These are phyloP conservation scores for Karstenula rhodostoma DNA, from an alignment of 2,329 filamentous ascomycete genomes.

Conservation along the genomic window DNA sequence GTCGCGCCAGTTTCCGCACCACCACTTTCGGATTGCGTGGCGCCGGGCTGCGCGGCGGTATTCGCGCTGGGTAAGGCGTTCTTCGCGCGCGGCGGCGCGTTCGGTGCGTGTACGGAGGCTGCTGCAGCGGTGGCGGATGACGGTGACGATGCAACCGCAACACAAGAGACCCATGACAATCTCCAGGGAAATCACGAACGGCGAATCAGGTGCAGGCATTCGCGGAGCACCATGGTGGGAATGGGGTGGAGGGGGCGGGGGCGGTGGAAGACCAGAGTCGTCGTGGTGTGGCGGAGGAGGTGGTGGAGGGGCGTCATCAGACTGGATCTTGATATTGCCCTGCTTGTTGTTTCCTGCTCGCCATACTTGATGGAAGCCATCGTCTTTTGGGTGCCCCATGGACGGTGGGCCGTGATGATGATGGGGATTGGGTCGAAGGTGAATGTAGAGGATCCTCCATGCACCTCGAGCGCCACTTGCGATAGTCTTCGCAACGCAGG, in stretches of 20 bases:
- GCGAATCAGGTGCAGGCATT: constrained; percentile 27
- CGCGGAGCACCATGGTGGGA: constrained; percentile 18
- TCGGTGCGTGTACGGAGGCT: constrained; percentile 61
- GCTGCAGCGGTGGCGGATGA: constrained; percentile 58
- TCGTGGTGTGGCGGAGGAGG: constrained; percentile 12
- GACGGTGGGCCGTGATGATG: constrained; percentile 19
- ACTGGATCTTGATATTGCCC: constrained; percentile 18
- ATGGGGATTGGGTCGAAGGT: constrained; percentile 35
- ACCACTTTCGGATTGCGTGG: constrained; percentile 61
- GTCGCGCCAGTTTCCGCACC: constrained; percentile 50
- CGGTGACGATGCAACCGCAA: constrained; percentile 53
- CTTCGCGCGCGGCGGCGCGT: constrained; percentile 62
- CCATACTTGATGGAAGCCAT: constrained; percentile 31
- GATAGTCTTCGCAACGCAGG: constrained; percentile 53
- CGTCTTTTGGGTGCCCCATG: constrained; percentile 40
- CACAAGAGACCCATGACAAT: constrained; percentile 56
- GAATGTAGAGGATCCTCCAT: constrained; percentile 41
- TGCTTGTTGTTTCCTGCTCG: constrained; percentile 27
- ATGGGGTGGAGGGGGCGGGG: neutral
- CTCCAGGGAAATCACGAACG: constrained; percentile 52
- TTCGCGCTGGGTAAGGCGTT: constrained; percentile 59
- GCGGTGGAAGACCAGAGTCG: constrained; percentile 1
- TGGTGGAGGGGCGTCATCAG: constrained; percentile 8
- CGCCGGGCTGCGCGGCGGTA: constrained; percentile 63
- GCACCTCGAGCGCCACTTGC: constrained; percentile 47